Conservation (phyloP, 495 filamentous ascomycete genomes). For the Neurospora sp. region DNA sequence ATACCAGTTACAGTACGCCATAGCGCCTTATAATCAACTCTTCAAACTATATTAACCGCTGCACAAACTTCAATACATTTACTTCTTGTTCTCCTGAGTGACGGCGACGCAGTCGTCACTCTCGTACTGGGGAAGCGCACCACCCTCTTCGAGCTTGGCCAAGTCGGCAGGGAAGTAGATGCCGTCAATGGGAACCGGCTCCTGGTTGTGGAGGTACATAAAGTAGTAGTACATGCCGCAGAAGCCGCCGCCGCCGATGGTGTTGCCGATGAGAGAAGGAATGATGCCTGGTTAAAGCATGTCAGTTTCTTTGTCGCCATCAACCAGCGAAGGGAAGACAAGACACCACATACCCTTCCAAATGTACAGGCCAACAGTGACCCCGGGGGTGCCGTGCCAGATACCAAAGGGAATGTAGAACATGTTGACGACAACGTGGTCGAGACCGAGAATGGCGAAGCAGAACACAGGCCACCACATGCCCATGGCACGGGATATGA, state of each 20-base stretch:
- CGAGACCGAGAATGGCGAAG: conserved; percentile 48
- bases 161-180: conserved; percentile 3
- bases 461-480: conserved; percentile 56
- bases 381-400: conserved; percentile 38
- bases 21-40: neutral
- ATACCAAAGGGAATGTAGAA: conserved; percentile 52
- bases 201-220: conserved; percentile 31
- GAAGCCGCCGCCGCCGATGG: conserved; percentile 45
- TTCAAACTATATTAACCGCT: neutral
- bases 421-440: conserved; percentile 59
- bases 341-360: conserved; percentile 40
- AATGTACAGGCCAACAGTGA: conserved; percentile 47
- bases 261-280: conserved; percentile 47
- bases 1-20: neutral
- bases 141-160: neutral
- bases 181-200: conserved; percentile 13
- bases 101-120: neutral
- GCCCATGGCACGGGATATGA: conserved; percentile 46
- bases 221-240: conserved; percentile 42
- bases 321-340: neutral
- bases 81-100: neutral
- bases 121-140: conserved; percentile 2
- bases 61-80: neutral
- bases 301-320: neutral
- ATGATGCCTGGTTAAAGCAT: conserved; percentile 32